Evolutionary conservation across 2,329 filamentous ascomycete species (phyloP).

Genomic region (Trichoderma lentiforme): DNA sequence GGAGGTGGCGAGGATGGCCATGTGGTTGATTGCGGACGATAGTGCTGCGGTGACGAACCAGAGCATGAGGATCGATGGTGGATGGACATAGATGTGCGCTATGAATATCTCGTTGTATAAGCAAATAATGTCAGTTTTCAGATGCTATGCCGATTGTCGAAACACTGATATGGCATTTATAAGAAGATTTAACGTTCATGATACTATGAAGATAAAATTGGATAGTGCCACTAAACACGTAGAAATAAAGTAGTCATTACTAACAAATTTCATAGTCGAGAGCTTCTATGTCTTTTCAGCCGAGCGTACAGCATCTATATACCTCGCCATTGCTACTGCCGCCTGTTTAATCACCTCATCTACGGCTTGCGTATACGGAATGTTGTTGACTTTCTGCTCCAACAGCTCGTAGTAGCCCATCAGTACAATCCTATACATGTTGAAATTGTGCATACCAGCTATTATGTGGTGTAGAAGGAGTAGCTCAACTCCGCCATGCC

Average conservation of each 20-base stretch:
- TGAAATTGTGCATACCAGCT: constrained; percentile 46
- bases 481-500: background rate
- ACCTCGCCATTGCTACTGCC: background rate
- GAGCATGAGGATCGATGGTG: constrained; percentile 18
- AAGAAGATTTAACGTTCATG: background rate
- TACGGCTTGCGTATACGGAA: constrained; percentile 32
- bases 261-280: background rate
- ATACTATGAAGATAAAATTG: background rate
- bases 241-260: background rate
- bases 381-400: constrained; percentile 31
- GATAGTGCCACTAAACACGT: background rate
- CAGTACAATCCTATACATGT: constrained; percentile 45
- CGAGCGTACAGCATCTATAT: constrained; percentile 17
- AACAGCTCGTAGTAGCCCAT: constrained; percentile 39
- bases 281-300: background rate
- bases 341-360: constrained; percentile 37
- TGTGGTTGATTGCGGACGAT: constrained; percentile 46
- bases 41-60: constrained; percentile 13
- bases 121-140: background rate
- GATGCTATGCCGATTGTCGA: background rate
- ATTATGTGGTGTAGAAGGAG: constrained; percentile 44
- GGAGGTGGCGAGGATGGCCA: constrained; percentile 45
- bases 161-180: background rate
- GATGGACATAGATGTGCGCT: constrained; percentile 5
- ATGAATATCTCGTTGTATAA: no score